Conservation (phyloP, 2,329 filamentous ascomycete species). For the Paraphaeosphaeria minitans region DNA sequence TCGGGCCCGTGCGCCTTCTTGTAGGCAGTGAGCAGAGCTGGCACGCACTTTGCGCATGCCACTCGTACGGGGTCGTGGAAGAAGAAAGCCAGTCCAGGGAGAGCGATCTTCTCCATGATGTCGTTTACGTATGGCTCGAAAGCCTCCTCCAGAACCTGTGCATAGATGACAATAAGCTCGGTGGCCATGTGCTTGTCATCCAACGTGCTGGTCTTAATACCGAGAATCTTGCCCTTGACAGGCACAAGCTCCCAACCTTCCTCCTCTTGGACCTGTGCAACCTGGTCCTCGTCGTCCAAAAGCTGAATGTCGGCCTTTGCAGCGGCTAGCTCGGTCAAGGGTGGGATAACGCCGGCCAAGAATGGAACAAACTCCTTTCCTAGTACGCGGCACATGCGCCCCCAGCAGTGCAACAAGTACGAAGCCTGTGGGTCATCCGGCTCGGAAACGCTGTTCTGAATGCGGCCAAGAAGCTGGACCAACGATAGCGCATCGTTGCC, state of each 20-base stretch:
- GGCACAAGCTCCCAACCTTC: slow-evolving; percentile 98
- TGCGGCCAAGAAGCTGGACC: slow-evolving; percentile 83
- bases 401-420: slow-evolving; percentile 98
- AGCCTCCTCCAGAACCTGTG: slow-evolving; percentile 88
- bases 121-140: slow-evolving; percentile 92
- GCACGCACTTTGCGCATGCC: slow-evolving; percentile 91
- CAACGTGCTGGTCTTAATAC: slow-evolving; percentile 94
- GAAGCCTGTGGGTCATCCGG: slow-evolving; percentile 94
- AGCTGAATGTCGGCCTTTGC: slow-evolving; percentile 98
- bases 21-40: slow-evolving; percentile 89
- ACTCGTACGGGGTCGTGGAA: slow-evolving; percentile 98
- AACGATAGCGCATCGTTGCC: slow-evolving; percentile 84
- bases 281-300: slow-evolving; percentile 91
- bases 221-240: slow-evolving; percentile 96
- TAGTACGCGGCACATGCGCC: slow-evolving; percentile 95
- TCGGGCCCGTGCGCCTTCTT: slow-evolving; percentile 86
- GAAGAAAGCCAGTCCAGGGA: slow-evolving; percentile 95
- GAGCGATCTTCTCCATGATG: slow-evolving; percentile 94
- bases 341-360: slow-evolving; percentile 90
- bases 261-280: slow-evolving; percentile 89
- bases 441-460: slow-evolving; percentile 81
- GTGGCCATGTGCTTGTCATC: slow-evolving; percentile 99
- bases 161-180: slow-evolving; percentile 95
- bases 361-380: slow-evolving; percentile 91
- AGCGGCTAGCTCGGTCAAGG: slow-evolving; percentile 84